Base-by-base conservation (phyloP, 768 basidiomycete species). In the Aureoboletus auriporus region DNA sequence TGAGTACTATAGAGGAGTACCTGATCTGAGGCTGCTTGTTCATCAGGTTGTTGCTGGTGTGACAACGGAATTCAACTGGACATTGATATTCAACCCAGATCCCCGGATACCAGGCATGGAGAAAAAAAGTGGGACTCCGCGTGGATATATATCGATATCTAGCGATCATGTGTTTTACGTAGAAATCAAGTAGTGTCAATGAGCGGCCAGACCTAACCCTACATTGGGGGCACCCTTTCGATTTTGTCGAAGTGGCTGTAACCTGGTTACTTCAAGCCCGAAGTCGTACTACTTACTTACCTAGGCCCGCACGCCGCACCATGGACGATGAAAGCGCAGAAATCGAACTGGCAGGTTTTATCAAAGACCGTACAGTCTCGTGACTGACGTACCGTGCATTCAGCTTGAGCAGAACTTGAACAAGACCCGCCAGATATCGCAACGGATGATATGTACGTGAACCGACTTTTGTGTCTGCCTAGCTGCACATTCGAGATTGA, bases 341-440 rank as follows among this genome's bases (percentile, higher is more conserved):
- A 38, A 62, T 62, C 1, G 60, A 62, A 42, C 49, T 62, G 35
- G 60, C 46, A n/a, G 23, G 57, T 38, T 11, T 17, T 2, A 9
- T 40, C 10, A 41, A n/a, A n/a, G 28, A 7, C 12, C 11, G 4
- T 20, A 3, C 10, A 10, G 26, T 17, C 33, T 37, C 1, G 4
- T 3, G 10, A 35, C 37, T 54, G 12, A 51, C 28, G 11, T 34
- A 3, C 23, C 14, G 11, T 34, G 7, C 29, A 11, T 16, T 20
- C 39, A 89, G 89, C 76, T 93, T 9, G 88, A 93, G 69, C 90
- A 92, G 67, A 91, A 92, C 62, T 72, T 93, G 37, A 83, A 86
- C 66, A 92, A 91, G 69, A 92, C 89, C 0, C 79, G 79, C 17
- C 88, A 88, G 59, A 86, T 89, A 51, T 91, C 89, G 1, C 85